phyloP scores from a whole-genome alignment of 2,329 filamentous ascomycete genomes.

The Ophiostoma piceae region DNA sequence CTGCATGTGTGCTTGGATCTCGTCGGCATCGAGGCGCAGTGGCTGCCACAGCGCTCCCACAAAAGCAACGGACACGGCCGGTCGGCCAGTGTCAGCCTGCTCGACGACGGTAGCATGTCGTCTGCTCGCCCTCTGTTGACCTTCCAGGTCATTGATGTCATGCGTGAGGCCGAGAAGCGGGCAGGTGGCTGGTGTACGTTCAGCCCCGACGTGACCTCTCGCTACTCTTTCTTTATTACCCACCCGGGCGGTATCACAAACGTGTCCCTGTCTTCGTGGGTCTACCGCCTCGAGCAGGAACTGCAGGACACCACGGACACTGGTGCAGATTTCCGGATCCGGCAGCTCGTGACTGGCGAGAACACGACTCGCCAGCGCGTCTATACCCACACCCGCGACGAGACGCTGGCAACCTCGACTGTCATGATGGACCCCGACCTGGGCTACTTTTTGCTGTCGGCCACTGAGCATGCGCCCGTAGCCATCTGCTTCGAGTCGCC shows the following conservation, averaged over 20 bases:
- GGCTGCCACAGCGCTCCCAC: constrained; percentile 54
- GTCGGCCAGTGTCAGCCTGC: neutral
- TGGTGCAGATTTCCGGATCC: constrained; percentile 57
- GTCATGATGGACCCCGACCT: constrained; percentile 57
- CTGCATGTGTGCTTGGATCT: constrained; percentile 58
- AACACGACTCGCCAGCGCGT: constrained; percentile 53
- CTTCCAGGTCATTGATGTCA: constrained; percentile 59
- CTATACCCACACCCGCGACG: constrained; percentile 48
- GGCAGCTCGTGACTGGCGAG: constrained; percentile 54
- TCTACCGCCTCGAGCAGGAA: constrained; percentile 59
- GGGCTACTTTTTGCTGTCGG: constrained; percentile 58
- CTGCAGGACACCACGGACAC: constrained; percentile 51
- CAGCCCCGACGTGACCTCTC: constrained; percentile 54
- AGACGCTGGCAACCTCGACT: constrained; percentile 49
- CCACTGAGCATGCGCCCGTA: constrained; percentile 54
- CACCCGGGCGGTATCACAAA: constrained; percentile 56
- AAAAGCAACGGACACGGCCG: constrained; percentile 15
- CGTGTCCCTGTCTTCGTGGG: constrained; percentile 57
- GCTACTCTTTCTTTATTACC: constrained; percentile 60
- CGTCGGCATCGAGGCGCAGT: constrained; percentile 60
- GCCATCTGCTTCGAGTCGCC: constrained; percentile 56
- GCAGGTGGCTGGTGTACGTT: constrained; percentile 59
- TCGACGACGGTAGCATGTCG: constrained; percentile 31
- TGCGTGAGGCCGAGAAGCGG: constrained; percentile 49
- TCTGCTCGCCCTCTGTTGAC: constrained; percentile 50